Evolutionary conservation across 164 flowering plant species (phyloP).

Genomic region (Buxus sempervirens): DNA sequence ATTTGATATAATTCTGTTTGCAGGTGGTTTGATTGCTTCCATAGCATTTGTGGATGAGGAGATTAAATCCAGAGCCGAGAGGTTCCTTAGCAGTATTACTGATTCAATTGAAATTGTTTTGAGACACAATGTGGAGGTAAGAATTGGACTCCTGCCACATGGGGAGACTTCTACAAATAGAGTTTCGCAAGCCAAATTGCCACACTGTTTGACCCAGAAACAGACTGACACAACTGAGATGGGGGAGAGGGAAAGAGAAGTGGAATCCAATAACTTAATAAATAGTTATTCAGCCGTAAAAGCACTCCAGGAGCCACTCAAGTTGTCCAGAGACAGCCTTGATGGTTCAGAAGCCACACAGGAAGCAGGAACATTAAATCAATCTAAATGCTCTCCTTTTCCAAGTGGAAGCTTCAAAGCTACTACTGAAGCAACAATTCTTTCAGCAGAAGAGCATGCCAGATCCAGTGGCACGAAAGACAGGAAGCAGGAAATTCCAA

Average conservation of each 20-base stretch:
- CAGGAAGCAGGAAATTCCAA: slow-evolving; percentile 42
- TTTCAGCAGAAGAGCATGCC: slow-evolving; percentile 25
- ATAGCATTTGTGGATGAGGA: slow-evolving; percentile 62
- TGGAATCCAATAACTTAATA: slow-evolving; percentile 1
- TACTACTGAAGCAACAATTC: slow-evolving; percentile 19
- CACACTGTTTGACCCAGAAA: slow-evolving; percentile 19
- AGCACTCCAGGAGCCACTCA: slow-evolving; percentile 19
- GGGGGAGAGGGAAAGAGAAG: slow-evolving; percentile 24
- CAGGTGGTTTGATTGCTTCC: slow-evolving; percentile 73
- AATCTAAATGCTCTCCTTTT: slow-evolving; percentile 20
- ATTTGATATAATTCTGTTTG: slow-evolving; percentile 19
- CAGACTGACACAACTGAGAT: slow-evolving; percentile 18
- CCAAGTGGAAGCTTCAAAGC: slow-evolving; percentile 20
- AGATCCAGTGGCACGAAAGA: slow-evolving; percentile 26
- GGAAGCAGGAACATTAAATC: slow-evolving; percentile 22
- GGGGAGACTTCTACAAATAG: slow-evolving; percentile 23
- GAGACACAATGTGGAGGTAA: slow-evolving; percentile 72
- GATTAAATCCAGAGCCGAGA: slow-evolving; percentile 77
- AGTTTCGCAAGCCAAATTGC: slow-evolving; percentile 18
- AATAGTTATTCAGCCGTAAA: slow-evolving; percentile 18
- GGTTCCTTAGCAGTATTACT: slow-evolving; percentile 85
- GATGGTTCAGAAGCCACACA: slow-evolving; percentile 27
- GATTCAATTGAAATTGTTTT: slow-evolving; percentile 79
- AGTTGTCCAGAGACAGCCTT: slow-evolving; percentile 25
- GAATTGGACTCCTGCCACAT: slow-evolving; percentile 49